These are phyloP conservation scores for Endocladia muricata DNA, from an alignment of 31 red algal genomes.

Conservation along the genomic window DNA sequence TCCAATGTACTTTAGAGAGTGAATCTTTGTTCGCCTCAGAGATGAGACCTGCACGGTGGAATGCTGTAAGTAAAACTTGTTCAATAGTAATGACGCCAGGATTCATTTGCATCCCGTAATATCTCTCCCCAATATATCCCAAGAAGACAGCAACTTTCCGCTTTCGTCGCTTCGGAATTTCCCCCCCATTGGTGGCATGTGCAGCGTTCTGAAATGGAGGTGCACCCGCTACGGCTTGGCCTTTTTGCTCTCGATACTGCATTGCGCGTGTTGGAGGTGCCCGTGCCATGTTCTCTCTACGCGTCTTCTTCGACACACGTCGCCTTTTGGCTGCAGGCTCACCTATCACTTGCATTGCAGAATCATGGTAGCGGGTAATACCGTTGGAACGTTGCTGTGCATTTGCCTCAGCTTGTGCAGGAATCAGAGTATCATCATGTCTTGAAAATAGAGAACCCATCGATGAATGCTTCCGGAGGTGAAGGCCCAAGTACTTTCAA, in stretches of 20 bases:
- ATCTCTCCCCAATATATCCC: constrained; percentile 79
- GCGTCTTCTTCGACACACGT: background rate
- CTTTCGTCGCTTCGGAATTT: constrained; percentile 21
- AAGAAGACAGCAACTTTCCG: constrained; percentile 80
- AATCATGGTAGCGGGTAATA: too few relatives aligned
- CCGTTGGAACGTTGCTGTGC: too few relatives aligned
- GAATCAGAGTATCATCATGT: too few relatives aligned
- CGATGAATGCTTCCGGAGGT: too few relatives aligned
- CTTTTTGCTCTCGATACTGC: too few relatives aligned
- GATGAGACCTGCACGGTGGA: constrained; percentile 62
- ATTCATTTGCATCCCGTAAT: constrained; percentile 87
- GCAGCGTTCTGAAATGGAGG: background rate
- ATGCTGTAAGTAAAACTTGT: constrained; percentile 55
- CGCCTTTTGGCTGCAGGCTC: background rate
- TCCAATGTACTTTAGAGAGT: constrained; percentile 60
- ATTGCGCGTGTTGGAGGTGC: constrained; percentile 11
- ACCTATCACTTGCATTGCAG: too few relatives aligned
- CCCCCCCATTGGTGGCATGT: background rate
- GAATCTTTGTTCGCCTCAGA: constrained; percentile 49
- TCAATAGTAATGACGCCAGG: constrained; percentile 70
- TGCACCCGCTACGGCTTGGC: too few relatives aligned
- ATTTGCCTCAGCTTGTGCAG: too few relatives aligned
- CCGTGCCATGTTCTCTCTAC: background rate
- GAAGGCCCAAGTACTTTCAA: too few relatives aligned
- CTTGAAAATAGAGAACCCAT: too few relatives aligned